Conservation (phyloP, 306 rosid genomes). For the Myrica gale region DNA sequence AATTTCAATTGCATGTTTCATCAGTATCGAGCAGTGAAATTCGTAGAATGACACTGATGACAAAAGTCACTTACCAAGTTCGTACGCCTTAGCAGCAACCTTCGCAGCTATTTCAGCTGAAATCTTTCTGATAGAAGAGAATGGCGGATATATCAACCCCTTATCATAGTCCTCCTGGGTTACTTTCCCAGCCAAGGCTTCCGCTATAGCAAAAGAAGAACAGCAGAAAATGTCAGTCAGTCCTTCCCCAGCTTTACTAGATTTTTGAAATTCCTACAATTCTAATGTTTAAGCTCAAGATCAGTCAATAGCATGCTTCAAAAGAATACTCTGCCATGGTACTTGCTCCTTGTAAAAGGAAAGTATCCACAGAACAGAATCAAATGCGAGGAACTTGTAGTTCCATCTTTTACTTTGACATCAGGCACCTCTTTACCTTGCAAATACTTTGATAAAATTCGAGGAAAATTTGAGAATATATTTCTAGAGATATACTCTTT, state of each 20-base stretch:
- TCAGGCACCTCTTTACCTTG: background rate
- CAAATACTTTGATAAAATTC: background rate
- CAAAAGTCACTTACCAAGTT: constrained; percentile 56
- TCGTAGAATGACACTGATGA: background rate
- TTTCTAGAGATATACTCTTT: background rate
- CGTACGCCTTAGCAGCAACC: constrained; percentile 89
- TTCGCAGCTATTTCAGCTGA: constrained; percentile 80
- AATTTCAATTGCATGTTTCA: background rate
- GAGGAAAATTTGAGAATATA: background rate
- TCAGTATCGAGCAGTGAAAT: background rate
- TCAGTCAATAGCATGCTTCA: background rate
- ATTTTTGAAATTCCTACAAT: background rate
- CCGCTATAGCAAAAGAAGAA: constrained; percentile 46
- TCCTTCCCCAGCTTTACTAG: constrained; percentile 5
- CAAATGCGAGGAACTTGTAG: background rate
- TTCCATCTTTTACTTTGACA: background rate
- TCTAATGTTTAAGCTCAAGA: background rate
- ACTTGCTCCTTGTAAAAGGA: background rate
- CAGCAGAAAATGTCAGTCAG: constrained; percentile 5
- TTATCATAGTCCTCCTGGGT: constrained; percentile 50
- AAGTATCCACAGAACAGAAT: background rate
- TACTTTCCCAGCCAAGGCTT: constrained; percentile 73
- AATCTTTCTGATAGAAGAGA: constrained; percentile 72
- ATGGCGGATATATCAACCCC: constrained; percentile 74
- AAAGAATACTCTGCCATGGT: background rate